Evolutionary conservation across 768 basidiomycete genomes (phyloP).

Genomic region (Boletus vermiculosoides): DNA sequence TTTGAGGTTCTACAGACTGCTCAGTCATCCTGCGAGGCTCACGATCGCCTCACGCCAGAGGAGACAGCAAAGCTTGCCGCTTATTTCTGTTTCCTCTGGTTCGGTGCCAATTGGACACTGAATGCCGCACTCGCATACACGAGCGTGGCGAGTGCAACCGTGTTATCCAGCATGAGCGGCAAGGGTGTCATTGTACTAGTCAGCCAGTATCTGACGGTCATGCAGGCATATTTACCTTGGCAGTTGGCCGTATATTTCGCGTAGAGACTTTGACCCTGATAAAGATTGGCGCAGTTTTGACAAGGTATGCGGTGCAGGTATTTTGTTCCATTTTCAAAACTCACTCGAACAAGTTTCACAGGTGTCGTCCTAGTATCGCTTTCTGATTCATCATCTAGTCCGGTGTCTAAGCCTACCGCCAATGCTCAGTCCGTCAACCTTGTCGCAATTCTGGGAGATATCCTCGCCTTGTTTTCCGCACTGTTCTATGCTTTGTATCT

Average conservation of each 20-base stretch:
- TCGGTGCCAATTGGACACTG: conserved; percentile 89
- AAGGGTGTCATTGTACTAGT: conserved; percentile 22
- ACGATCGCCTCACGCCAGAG: conserved; percentile 48
- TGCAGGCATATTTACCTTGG: conserved; percentile 90
- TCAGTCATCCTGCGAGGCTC: conserved; percentile 14
- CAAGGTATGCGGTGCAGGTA: conserved; percentile 52
- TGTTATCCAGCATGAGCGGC: conserved; percentile 90
- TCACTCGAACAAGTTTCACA: conserved; percentile 51
- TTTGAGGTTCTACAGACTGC: conserved; percentile 9
- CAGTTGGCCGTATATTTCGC: conserved; percentile 73
- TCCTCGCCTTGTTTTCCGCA: conserved; percentile 82
- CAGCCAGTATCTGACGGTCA: background rate
- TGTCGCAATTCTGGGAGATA: conserved; percentile 61
- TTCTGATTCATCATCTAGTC: conserved; percentile 59
- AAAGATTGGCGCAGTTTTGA: conserved; percentile 75
- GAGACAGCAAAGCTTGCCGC: conserved; percentile 81
- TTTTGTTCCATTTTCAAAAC: background rate
- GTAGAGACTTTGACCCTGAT: conserved; percentile 74
- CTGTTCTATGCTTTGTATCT: conserved; percentile 88
- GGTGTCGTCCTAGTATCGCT: conserved; percentile 89
- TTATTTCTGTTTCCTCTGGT: conserved; percentile 88
- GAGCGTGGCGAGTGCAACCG: conserved; percentile 91
- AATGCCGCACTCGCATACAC: conserved; percentile 85
- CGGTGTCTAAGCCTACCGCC: conserved; percentile 11
- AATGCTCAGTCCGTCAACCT: conserved; percentile 18